These are phyloP conservation scores for Yarrowia keelungensis DNA, from an alignment of 805 yeast species.

Conservation along the genomic window DNA sequence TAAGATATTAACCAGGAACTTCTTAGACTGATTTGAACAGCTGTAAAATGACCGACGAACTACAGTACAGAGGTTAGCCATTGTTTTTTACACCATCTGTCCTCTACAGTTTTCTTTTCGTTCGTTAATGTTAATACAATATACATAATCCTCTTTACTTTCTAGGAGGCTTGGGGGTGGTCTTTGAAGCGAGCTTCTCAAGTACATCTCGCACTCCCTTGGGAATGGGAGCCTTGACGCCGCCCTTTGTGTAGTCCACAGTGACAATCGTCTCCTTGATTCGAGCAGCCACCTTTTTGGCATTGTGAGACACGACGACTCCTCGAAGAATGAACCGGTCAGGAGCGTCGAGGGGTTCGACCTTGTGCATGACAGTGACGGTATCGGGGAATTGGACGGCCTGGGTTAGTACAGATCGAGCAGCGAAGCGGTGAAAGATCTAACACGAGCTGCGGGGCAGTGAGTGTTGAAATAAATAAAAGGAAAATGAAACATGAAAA, in stretches of 20 bases:
- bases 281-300: slow-evolving; percentile 48
- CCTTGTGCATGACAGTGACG: slow-evolving; percentile 47
- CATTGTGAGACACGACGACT: slow-evolving; percentile 47
- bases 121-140: no score
- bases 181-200: slow-evolving; percentile 31
- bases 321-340: slow-evolving; percentile 48
- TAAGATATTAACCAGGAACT: no score
- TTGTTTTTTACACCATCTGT: no score
- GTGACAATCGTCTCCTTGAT: slow-evolving; percentile 48
- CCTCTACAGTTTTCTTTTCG: no score
- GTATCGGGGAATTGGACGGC: slow-evolving; percentile 48
- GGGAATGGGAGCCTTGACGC: slow-evolving; percentile 48
- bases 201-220: slow-evolving; percentile 42
- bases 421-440: neutral
- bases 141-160: neutral
- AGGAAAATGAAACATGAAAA: no score
- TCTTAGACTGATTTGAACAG: no score
- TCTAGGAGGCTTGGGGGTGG: neutral
- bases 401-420: slow-evolving; percentile 31
- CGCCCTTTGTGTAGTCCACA: slow-evolving; percentile 47
- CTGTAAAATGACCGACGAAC: no score
- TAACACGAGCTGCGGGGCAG: no score
- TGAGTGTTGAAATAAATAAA: no score
- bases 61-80: no score
- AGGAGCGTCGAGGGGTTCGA: slow-evolving; percentile 43